Evolutionary conservation across 192 early-diverging fungal genomes (phyloP).

Genomic region (Jimgerdemannia lactiflua): DNA sequence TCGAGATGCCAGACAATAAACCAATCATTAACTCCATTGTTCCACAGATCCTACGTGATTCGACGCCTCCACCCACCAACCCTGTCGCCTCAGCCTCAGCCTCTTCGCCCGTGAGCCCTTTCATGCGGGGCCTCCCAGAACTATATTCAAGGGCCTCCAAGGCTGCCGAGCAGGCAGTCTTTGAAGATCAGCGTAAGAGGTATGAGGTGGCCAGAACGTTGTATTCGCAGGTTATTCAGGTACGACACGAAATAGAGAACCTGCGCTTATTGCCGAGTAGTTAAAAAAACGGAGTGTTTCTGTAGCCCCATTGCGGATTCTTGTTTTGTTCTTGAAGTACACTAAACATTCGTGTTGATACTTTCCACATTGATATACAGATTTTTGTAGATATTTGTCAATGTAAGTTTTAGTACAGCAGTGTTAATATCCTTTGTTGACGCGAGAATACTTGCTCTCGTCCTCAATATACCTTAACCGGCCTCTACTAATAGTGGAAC

Average conservation of each 20-base stretch:
- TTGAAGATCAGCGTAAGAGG: constrained; percentile 14
- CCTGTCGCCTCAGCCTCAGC: not conserved
- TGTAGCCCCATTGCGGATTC: no score
- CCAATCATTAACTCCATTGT: not conserved
- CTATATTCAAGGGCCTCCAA: constrained; percentile 11
- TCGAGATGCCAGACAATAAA: not conserved
- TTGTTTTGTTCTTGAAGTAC: no score
- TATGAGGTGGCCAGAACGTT: constrained; percentile 19
- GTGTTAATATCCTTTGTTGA: not conserved
- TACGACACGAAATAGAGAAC: constrained; percentile 9
- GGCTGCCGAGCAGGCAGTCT: constrained; percentile 24
- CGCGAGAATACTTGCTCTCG: no score
- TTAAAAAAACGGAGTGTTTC: no score
- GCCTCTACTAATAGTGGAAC: not conserved
- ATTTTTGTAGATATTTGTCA: not conserved
- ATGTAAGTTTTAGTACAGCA: constrained; percentile 2
- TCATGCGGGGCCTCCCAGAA: not conserved
- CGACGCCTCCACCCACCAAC: not conserved
- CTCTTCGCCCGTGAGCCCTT: not conserved
- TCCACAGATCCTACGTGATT: not conserved
- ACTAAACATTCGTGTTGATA: no score
- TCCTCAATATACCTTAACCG: no score
- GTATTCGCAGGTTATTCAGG: constrained; percentile 23
- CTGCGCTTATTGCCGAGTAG: not conserved
- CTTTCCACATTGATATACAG: not conserved